These are phyloP conservation scores for Pisolithus albus DNA, from an alignment of 768 basidiomycete species.

Conservation along the genomic window DNA sequence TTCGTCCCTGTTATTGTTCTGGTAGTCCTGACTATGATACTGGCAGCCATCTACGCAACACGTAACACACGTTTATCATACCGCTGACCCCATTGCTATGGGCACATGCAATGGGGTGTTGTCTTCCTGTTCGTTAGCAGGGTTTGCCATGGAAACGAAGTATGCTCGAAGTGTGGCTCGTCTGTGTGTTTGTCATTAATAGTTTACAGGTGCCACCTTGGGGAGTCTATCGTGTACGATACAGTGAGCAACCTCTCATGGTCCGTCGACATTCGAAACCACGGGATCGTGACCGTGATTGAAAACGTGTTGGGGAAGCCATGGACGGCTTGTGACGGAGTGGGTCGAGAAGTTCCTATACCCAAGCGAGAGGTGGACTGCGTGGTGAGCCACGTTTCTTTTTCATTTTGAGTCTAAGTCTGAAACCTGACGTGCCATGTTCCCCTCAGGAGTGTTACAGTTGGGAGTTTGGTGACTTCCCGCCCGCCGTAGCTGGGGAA, in stretches of 20 bases:
- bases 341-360: slow-evolving; percentile 57
- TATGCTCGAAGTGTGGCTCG: slow-evolving; percentile 22
- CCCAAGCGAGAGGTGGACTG: slow-evolving; percentile 55
- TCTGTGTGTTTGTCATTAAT: background rate
- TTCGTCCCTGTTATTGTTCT: background rate
- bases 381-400: slow-evolving; percentile 46
- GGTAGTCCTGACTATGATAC: background rate
- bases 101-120: slow-evolving; percentile 77
- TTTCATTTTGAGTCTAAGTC: background rate
- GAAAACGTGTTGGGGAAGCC: slow-evolving; percentile 63
- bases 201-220: slow-evolving; percentile 68
- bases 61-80: slow-evolving; percentile 89
- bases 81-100: slow-evolving; percentile 92
- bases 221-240: slow-evolving; percentile 83
- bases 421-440: background rate
- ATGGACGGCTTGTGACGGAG: slow-evolving; percentile 61
- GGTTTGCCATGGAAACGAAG: slow-evolving; percentile 85
- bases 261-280: slow-evolving; percentile 76
- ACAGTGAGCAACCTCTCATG: slow-evolving; percentile 83
- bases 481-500: background rate
- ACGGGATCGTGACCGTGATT: slow-evolving; percentile 74
- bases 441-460: slow-evolving; percentile 54
- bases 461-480: slow-evolving; percentile 59
- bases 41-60: slow-evolving; percentile 64
- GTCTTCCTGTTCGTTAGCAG: slow-evolving; percentile 76